A percentile compares a stretch with the other conserved stretches of the same genome.
Evolutionary conservation across 148 eudicot species (phyloP).

Genomic region (Camellia granthamiana): DNA sequence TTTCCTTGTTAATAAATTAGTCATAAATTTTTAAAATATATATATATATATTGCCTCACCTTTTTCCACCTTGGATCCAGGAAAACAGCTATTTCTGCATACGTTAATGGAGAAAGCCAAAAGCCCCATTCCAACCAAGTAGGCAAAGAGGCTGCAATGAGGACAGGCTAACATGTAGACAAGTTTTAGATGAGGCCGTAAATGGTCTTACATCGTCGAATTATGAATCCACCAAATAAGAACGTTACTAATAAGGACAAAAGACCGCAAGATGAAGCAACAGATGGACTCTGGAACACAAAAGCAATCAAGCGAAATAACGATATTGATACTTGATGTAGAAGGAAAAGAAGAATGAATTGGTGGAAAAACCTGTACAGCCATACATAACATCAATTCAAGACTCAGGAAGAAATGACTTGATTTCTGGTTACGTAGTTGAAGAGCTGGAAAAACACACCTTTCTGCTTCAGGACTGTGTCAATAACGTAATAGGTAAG

Average conservation of each 20-base stretch:
- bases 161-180: background rate
- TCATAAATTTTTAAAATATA: no score
- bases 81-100: constrained; percentile 17
- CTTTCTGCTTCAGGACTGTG: constrained; percentile 24
- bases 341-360: constrained; percentile 11
- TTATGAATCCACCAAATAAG: constrained; percentile 21
- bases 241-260: constrained; percentile 5
- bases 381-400: background rate
- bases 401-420: background rate
- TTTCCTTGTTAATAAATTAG: background rate
- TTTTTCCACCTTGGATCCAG: constrained; percentile 21
- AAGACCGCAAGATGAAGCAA: constrained; percentile 9
- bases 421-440: background rate
- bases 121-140: constrained; percentile 18
- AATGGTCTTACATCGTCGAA: constrained; percentile 16
- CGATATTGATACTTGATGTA: constrained; percentile 14
- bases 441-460: background rate
- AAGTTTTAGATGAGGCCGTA: background rate
- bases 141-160: constrained; percentile 19
- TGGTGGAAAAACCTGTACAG: constrained; percentile 17
- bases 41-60: background rate
- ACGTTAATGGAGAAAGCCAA: constrained; percentile 19
- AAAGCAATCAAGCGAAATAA: constrained; percentile 12
- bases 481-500: constrained; percentile 28
- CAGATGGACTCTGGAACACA: constrained; percentile 1